These are phyloP conservation scores for Kodamaea laetipori DNA, from an alignment of 805 yeast species.

Conservation along the genomic window DNA sequence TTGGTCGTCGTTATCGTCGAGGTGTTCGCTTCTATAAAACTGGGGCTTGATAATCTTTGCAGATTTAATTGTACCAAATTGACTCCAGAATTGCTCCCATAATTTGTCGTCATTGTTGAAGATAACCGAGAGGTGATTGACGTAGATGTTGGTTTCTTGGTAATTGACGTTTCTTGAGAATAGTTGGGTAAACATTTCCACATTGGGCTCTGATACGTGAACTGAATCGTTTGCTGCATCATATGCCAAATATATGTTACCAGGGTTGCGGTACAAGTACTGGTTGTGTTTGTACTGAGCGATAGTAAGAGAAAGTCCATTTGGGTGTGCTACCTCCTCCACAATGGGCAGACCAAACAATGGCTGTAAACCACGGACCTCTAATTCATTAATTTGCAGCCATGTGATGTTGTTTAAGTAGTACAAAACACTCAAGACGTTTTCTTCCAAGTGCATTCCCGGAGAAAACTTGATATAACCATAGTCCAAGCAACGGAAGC, in stretches of 20 bases:
- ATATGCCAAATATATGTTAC: conserved; percentile 8
- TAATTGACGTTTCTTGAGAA: conserved; percentile 32
- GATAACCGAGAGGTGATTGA: conserved; percentile 59
- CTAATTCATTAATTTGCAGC: conserved; percentile 40
- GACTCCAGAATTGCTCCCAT: conserved; percentile 43
- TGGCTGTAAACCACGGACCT: conserved; percentile 12
- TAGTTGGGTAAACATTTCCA: conserved; percentile 2
- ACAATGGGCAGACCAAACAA: conserved; percentile 6
- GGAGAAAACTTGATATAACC: conserved; percentile 55
- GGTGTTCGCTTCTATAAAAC: conserved; percentile 26
- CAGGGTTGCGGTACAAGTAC: conserved; percentile 19
- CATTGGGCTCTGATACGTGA: conserved; percentile 7
- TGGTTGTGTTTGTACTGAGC: conserved; percentile 42
- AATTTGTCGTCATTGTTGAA: conserved; percentile 55
- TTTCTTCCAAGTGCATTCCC: conserved; percentile 37
- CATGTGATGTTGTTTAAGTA: conserved; percentile 49
- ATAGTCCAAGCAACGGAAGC: conserved; percentile 27
- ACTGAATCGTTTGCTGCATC: not conserved
- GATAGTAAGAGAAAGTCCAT: conserved; percentile 29
- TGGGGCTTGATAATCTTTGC: conserved; percentile 48
- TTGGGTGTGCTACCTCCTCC: conserved; percentile 2
- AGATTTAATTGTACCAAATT: conserved; percentile 41
- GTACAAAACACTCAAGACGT: conserved; percentile 51
- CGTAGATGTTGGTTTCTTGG: conserved; percentile 74
- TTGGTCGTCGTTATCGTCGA: conserved; percentile 16